phyloP scores from a whole-genome alignment of 2,329 filamentous ascomycete genomes.

The Rhexocercosporidium sp. region DNA sequence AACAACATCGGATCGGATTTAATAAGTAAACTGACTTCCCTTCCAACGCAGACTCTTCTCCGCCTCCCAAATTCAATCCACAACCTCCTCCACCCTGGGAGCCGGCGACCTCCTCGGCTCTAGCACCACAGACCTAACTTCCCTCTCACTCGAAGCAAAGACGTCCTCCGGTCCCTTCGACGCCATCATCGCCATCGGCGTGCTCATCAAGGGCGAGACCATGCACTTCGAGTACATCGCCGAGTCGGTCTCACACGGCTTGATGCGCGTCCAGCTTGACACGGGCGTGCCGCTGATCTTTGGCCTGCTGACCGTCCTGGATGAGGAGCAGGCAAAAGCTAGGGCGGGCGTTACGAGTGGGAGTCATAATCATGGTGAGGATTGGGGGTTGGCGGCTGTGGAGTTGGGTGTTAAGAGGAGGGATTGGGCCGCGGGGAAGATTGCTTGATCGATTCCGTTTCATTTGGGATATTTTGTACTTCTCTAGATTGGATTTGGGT shows the following conservation, averaged over 20 bases:
- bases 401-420: conserved; percentile 90
- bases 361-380: conserved; percentile 95
- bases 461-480: neutral
- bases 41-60: conserved; percentile 69
- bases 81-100: conserved; percentile 61
- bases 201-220: conserved; percentile 97
- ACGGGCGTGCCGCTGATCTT: conserved; percentile 89
- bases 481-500: conserved; percentile 5
- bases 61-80: conserved; percentile 83
- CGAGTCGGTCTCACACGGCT: conserved; percentile 84
- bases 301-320: conserved; percentile 87
- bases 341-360: conserved; percentile 80
- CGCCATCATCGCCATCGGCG: conserved; percentile 92
- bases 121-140: conserved; percentile 69
- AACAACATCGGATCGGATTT: too few species aligned
- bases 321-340: conserved; percentile 83
- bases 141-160: conserved; percentile 48
- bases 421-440: conserved; percentile 67
- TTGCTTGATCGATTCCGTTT: conserved; percentile 22
- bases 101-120: conserved; percentile 79
- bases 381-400: conserved; percentile 94
- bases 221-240: conserved; percentile 99
- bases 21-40: neutral
- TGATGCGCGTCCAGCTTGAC: conserved; percentile 95
- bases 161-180: conserved; percentile 74